These are phyloP conservation scores for Sporothrix phasma DNA, from an alignment of 2,329 filamentous ascomycete species.

Conservation along the genomic window DNA sequence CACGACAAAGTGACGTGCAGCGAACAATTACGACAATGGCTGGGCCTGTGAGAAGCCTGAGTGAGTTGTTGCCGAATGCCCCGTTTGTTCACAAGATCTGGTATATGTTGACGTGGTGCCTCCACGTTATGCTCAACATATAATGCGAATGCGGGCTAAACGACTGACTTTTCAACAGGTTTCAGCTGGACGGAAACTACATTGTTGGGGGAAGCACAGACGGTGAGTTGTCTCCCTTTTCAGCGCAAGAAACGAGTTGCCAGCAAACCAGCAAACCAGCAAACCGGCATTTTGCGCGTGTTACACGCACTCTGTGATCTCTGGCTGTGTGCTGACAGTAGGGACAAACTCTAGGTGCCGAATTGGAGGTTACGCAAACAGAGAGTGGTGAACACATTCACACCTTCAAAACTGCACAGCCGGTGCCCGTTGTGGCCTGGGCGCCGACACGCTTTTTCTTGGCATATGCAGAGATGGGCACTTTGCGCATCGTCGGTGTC, in stretches of 20 bases:
- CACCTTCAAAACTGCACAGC: conserved; percentile 56
- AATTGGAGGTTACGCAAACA: conserved; percentile 59
- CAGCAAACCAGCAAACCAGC: neutral
- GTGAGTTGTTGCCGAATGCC: conserved; percentile 36
- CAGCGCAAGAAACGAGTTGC: no score
- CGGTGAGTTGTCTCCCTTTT: conserved; percentile 33
- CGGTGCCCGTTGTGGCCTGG: conserved; percentile 62
- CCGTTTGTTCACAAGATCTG: neutral
- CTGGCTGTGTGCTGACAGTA: neutral
- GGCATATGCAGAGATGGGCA: conserved; percentile 61
- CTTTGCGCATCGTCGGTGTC: conserved; percentile 57
- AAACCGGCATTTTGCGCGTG: neutral
- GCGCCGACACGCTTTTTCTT: conserved; percentile 65
- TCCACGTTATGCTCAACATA: neutral
- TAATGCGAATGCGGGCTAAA: neutral
- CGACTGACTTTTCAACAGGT: conserved; percentile 31
- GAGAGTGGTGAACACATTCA: conserved; percentile 66
- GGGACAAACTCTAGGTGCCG: conserved; percentile 34
- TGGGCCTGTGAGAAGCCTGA: conserved; percentile 59
- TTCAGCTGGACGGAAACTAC: conserved; percentile 73
- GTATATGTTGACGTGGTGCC: neutral
- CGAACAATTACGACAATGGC: conserved; percentile 59
- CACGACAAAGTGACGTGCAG: conserved; percentile 66
- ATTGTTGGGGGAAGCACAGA: conserved; percentile 66
- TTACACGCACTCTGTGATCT: neutral